phyloP scores from a whole-genome alignment of 1,284 basidiomycete species.

The Grifola frondosa region DNA sequence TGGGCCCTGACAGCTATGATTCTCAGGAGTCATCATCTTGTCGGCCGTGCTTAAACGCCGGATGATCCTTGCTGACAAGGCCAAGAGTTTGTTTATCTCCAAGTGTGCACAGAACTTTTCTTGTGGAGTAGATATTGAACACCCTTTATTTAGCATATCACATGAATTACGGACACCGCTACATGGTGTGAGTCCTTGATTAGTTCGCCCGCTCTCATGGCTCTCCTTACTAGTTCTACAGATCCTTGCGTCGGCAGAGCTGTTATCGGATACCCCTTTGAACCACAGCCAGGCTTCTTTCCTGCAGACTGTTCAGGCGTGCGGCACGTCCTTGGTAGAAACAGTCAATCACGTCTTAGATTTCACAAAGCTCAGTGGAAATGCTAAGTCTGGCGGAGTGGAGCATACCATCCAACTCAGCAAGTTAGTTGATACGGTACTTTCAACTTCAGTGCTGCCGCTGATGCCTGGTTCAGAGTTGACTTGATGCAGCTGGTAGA shows the following conservation, averaged over 20 bases:
- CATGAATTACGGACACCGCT: constrained; percentile 91
- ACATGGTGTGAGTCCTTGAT: constrained; percentile 65
- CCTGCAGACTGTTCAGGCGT: constrained; percentile 86
- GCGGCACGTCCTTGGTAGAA: constrained; percentile 80
- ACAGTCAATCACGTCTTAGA: constrained; percentile 96
- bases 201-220: not conserved
- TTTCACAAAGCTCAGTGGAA: constrained; percentile 94
- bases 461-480: constrained; percentile 46
- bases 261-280: constrained; percentile 81
- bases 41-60: constrained; percentile 90
- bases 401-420: constrained; percentile 73
- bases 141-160: constrained; percentile 66
- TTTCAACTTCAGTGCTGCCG: not conserved
- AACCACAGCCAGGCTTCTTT: constrained; percentile 85
- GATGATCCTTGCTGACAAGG: constrained; percentile 94
- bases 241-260: constrained; percentile 89
- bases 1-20: constrained; percentile 2
- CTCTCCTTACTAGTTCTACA: constrained; percentile 35
- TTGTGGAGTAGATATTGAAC: constrained; percentile 13
- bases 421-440: constrained; percentile 46
- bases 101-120: constrained; percentile 53
- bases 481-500: constrained; percentile 91
- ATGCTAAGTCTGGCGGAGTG: constrained; percentile 71
- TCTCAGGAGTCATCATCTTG: constrained; percentile 84
- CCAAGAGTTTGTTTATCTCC: constrained; percentile 87